Evolutionary conservation across 2,329 filamentous ascomycete genomes (phyloP).

Genomic region (Hyphodiscus sp.): DNA sequence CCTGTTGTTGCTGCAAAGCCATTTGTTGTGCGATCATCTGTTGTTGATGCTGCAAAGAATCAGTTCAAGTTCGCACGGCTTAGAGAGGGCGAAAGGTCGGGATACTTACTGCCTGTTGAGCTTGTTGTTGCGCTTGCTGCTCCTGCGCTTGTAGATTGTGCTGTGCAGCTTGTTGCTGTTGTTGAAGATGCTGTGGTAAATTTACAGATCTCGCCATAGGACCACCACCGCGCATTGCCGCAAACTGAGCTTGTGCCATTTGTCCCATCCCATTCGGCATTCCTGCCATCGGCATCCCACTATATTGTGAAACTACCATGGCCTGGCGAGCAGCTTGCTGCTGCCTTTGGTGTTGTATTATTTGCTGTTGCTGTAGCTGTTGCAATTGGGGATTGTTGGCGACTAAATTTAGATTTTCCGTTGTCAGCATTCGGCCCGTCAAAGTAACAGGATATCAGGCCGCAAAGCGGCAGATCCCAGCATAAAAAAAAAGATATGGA

Average conservation of each 20-base stretch:
- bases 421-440: conserved; percentile 16
- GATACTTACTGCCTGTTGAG: conserved; percentile 1
- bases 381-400: conserved; percentile 31
- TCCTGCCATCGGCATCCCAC: conserved; percentile 42
- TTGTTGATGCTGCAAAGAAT: conserved; percentile 19
- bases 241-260: conserved; percentile 45
- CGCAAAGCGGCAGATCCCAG: neutral
- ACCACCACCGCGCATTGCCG: conserved; percentile 41
- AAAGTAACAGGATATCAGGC: neutral
- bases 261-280: conserved; percentile 48
- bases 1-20: conserved; percentile 40
- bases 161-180: conserved; percentile 22
- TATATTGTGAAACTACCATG: conserved; percentile 48
- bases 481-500: neutral
- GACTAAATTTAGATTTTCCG: conserved; percentile 13
- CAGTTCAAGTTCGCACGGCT: neutral
- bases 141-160: conserved; percentile 4
- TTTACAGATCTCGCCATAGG: conserved; percentile 39
- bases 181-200: conserved; percentile 39
- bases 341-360: conserved; percentile 44
- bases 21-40: conserved; percentile 41
- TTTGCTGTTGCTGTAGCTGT: conserved; percentile 48
- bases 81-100: neutral
- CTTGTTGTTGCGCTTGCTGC: conserved; percentile 14
- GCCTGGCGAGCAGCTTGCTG: conserved; percentile 38